A percentile compares a stretch with the other conserved stretches of the same genome.
Conservation (phyloP, 2,329 filamentous ascomycete genomes). For the Fusarium brevicatenulatum region DNA sequence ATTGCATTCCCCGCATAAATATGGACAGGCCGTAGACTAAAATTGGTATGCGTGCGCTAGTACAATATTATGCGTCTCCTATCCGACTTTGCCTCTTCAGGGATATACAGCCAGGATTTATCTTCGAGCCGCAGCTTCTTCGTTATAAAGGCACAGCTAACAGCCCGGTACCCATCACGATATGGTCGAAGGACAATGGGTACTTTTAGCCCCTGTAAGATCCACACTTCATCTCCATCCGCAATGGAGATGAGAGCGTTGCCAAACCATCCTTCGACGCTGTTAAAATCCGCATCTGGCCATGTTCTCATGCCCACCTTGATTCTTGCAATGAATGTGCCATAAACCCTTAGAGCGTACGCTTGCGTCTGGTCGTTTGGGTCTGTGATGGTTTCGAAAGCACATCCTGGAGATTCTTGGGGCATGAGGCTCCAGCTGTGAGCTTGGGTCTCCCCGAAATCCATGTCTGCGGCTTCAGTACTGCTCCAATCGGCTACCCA, state of each 20-base stretch:
- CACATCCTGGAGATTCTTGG: accelerated
- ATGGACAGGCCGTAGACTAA: accelerated
- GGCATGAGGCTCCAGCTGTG: neutral
- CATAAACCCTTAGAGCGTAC: accelerated
- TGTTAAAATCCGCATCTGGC: accelerated
- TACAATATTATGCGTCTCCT: neutral
- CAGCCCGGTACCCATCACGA: neutral
- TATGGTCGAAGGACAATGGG: accelerated
- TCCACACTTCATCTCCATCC: neutral
- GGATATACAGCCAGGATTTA: no score
- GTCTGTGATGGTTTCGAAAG: accelerated
- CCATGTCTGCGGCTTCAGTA: accelerated
- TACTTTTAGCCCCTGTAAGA: accelerated
- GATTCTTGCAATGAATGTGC: neutral
- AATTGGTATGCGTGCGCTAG: accelerated
- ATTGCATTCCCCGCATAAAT: accelerated
- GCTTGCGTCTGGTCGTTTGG: accelerated
- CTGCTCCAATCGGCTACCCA: neutral
- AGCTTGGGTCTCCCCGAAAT: accelerated
- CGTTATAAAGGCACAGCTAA: neutral
- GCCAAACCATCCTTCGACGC: neutral
- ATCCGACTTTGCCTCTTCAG: accelerated
- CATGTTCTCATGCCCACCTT: neutral
- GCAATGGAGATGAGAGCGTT: accelerated
- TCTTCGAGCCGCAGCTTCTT: no score